These are phyloP conservation scores for Yamagishiella unicocca DNA, from an alignment of 139 green algal species.

Conservation along the genomic window DNA sequence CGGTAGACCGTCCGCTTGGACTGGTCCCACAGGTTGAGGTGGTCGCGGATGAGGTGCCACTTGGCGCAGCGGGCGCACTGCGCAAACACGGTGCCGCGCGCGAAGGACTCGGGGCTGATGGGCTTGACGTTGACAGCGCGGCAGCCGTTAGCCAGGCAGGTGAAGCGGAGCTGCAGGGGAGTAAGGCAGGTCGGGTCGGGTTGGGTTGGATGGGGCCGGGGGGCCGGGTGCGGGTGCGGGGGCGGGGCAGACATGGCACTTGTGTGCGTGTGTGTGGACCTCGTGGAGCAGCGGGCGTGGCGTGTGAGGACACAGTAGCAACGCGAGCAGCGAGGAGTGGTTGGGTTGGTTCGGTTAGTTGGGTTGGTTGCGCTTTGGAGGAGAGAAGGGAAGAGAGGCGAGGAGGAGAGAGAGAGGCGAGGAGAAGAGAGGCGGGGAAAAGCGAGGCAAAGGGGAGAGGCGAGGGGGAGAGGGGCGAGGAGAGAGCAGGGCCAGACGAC, in stretches of 20 bases:
- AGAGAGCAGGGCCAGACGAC: too few relatives aligned
- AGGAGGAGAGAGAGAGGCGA: background rate
- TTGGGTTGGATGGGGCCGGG: background rate
- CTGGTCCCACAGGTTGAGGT: conserved; percentile 43
- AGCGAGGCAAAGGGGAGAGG: background rate
- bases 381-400: background rate
- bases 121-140: conserved; percentile 43
- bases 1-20: background rate
- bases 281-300: too few relatives aligned
- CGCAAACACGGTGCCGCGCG: conserved; percentile 28
- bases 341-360: too few relatives aligned
- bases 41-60: conserved; percentile 45
- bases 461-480: background rate
- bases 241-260: background rate
- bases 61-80: conserved; percentile 37
- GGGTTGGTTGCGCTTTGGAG: too few relatives aligned
- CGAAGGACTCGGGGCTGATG: conserved; percentile 31
- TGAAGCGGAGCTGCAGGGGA: conserved; percentile 51
- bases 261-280: too few relatives aligned
- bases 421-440: background rate
- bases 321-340: too few relatives aligned
- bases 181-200: background rate
- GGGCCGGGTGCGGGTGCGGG: background rate
- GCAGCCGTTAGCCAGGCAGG: conserved; percentile 38
- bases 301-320: too few relatives aligned